Percentiles rank a stretch among this genome's conserved stretches.
Evolutionary conservation across 495 filamentous ascomycete species (phyloP).

Genomic region (Opeltia flavorubescens): DNA sequence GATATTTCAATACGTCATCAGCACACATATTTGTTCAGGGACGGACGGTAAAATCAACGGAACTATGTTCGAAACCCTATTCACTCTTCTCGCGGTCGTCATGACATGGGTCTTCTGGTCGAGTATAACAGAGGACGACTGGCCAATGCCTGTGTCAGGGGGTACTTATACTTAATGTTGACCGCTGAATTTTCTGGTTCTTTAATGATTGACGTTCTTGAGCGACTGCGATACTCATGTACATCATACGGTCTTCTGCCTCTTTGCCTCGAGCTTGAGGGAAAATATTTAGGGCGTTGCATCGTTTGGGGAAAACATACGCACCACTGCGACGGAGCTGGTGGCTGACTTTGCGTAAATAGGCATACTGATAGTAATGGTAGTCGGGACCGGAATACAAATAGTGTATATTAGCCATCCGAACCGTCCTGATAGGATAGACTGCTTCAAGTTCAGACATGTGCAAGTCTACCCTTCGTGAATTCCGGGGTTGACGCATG

Average conservation of each 20-base stretch:
- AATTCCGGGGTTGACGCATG: no score
- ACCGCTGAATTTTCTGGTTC: neutral
- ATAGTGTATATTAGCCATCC: neutral
- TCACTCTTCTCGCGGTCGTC: constrained; percentile 70
- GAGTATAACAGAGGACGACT: constrained; percentile 98
- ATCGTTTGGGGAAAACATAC: neutral
- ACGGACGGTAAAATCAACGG: constrained; percentile 80
- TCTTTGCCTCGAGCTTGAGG: constrained; percentile 3
- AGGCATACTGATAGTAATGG: neutral
- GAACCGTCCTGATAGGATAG: neutral
- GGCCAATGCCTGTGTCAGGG: constrained; percentile 53
- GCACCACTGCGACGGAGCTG: neutral
- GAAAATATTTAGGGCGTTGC: neutral
- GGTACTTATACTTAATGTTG: constrained; percentile 30
- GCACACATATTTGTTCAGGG: constrained; percentile 73
- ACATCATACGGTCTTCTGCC: neutral
- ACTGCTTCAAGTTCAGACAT: no score
- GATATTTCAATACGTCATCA: constrained; percentile 90
- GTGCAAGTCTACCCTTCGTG: no score
- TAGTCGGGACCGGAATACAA: neutral
- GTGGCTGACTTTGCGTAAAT: neutral
- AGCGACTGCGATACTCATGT: constrained; percentile 7
- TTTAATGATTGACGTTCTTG: constrained; percentile 14
- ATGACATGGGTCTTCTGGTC: constrained; percentile 93
- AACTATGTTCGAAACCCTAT: constrained; percentile 82